Evolutionary conservation across 2,329 filamentous ascomycete species (phyloP), one percentile per base, ranked within the genome.

Genomic region (Mycosphaerella sp.): DNA sequence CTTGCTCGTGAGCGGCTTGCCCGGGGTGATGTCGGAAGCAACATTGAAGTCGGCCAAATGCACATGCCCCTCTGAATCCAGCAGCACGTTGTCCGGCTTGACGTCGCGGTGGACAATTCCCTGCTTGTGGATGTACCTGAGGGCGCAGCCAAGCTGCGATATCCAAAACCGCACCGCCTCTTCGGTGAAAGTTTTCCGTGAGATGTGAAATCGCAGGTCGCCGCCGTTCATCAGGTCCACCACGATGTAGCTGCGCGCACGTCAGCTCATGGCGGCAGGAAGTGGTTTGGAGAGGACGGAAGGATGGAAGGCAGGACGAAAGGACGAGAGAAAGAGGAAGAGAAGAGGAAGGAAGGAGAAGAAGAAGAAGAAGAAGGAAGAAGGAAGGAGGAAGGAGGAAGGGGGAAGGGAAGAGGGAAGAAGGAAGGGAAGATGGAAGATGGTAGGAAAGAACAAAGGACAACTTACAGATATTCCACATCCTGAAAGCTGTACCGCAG

Each of bases 21-120:
- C 83, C 0, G 88, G 86, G 54, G 87, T 82, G 62, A 95, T 86
- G 71, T 98, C 92, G 6, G 93, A 96, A 17, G 93, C 93, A 64
- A 98, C 93, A 69, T 98, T 98, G 76, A 98, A 98, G 72, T 98
- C 93, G 51, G 93, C 95, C 71, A 98, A 79, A 78, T 98, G 93
- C 51, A 97, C 92, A 69, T 98, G 93, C 8, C 90, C 90, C 66
- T 95, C 88, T 0, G 85, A 85, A 66, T 95, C 90, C 42, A 95
- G 77, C 12, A 95, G 75, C 29, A 95, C 88, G 64, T 95, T 95
- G 70, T 95, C 90, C 0, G 90, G 90, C 73, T 95, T 95, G 50
- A 95, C 81, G 70, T 95, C 90, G 66, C 90, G 81, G 71, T 95
- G 90, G 58, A 95, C 89, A 65, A 95, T 95, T 63, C 87, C 85